phyloP scores from a whole-genome alignment of 139 green algal species.

The Micromonas commoda region DNA sequence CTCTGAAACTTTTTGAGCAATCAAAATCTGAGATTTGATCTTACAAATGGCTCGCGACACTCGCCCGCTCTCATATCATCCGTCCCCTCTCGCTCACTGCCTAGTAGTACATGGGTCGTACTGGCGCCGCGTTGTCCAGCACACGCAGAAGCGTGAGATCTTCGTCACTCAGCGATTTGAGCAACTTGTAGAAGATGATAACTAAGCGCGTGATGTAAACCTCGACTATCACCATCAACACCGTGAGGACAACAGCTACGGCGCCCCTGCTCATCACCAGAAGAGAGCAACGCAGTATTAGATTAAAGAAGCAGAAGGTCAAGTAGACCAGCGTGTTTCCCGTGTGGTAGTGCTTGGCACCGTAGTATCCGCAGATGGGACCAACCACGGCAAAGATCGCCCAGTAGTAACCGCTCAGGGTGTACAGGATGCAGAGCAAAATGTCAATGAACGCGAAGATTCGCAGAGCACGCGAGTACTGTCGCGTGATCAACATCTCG shows the following conservation, averaged over 20 bases:
- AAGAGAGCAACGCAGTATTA: neutral
- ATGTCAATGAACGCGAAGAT: slow-evolving; percentile 13
- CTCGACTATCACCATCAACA: neutral
- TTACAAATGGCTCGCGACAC: too few relatives aligned
- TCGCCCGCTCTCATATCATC: too few relatives aligned
- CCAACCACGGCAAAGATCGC: neutral
- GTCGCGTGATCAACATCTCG: too few relatives aligned
- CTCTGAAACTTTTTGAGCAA: too few relatives aligned
- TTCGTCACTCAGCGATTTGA: neutral
- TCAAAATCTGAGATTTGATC: too few relatives aligned
- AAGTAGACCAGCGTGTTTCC: slow-evolving; percentile 2
- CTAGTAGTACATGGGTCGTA: too few relatives aligned
- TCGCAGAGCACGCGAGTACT: neutral
- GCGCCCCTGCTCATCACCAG: neutral
- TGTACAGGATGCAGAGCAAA: slow-evolving; percentile 4
- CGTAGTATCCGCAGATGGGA: neutral
- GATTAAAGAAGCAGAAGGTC: neutral
- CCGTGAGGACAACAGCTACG: neutral
- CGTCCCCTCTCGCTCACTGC: too few relatives aligned
- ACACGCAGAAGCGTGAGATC: neutral
- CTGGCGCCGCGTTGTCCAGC: neutral
- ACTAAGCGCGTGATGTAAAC: slow-evolving; percentile 3
- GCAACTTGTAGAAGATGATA: neutral
- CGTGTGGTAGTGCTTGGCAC: neutral
- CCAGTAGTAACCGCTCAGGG: neutral